These are phyloP conservation scores for Entomophthora muscae DNA, from an alignment of 371 early-diverging fungal genomes.

Conservation along the genomic window DNA sequence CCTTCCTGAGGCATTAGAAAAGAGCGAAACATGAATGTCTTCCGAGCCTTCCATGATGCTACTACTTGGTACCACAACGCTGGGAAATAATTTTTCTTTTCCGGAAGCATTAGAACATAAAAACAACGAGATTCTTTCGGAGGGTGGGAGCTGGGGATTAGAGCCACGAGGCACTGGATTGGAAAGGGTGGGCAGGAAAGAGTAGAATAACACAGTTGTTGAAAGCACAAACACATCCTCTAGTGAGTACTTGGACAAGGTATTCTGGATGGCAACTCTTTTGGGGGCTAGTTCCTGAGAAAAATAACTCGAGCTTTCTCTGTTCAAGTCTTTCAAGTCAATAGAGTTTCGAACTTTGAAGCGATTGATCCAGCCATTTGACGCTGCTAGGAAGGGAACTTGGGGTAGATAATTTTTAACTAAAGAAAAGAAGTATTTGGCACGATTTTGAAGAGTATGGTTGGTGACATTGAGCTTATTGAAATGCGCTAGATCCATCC, in stretches of 20 bases:
- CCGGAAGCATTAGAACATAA: slow-evolving; percentile 3
- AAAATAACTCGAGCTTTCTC: background rate
- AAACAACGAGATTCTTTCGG: background rate
- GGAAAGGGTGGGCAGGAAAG: background rate
- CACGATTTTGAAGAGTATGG: background rate
- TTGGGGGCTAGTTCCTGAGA: background rate
- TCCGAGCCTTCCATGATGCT: background rate
- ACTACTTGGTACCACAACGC: background rate
- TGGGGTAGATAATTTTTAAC: slow-evolving; percentile 3
- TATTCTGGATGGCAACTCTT: background rate
- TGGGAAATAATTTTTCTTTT: background rate
- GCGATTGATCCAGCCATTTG: background rate
- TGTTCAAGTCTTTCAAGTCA: background rate
- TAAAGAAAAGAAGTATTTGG: slow-evolving; percentile 6
- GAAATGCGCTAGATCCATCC: background rate
- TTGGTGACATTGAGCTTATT: background rate
- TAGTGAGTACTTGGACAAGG: background rate
- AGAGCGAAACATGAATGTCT: background rate
- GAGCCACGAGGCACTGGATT: background rate
- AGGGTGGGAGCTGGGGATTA: background rate
- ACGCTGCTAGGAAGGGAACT: background rate
- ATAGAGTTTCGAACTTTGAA: slow-evolving; percentile 3
- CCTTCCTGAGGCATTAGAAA: background rate
- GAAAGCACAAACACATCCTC: background rate
- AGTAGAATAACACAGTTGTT: background rate